These are phyloP conservation scores for Teunomyces cretensis DNA, from an alignment of 805 yeast genomes.

Conservation along the genomic window DNA sequence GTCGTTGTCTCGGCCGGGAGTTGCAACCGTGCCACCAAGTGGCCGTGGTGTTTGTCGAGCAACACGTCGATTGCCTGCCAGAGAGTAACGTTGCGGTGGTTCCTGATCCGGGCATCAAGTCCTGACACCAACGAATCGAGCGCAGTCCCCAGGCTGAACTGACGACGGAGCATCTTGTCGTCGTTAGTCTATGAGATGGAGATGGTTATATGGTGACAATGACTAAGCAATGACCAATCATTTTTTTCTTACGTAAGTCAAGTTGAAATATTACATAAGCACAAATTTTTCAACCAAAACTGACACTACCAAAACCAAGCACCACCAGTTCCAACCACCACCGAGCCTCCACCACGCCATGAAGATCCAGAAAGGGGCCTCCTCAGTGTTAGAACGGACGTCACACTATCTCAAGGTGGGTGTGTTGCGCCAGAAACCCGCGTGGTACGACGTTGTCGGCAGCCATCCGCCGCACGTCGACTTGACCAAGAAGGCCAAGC, in stretches of 20 bases:
- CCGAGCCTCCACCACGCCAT: constrained; percentile 27
- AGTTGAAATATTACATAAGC: background rate
- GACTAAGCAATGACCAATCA: too few species aligned
- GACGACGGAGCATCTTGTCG: background rate
- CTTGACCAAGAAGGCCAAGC: constrained; percentile 48
- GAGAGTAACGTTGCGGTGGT: background rate
- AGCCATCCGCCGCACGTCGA: constrained; percentile 76
- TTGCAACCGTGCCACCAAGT: background rate
- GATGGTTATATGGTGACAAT: background rate
- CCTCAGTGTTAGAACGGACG: constrained; percentile 75
- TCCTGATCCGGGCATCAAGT: background rate
- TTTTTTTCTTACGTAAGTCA: too few species aligned
- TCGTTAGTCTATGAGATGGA: background rate
- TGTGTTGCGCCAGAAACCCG: constrained; percentile 69
- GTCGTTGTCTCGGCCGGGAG: background rate
- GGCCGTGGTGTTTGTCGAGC: background rate
- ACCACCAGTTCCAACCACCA: background rate
- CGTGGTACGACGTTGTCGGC: constrained; percentile 86
- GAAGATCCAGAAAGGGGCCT: constrained; percentile 69
- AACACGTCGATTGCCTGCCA: background rate
- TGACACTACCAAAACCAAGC: background rate
- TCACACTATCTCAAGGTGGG: constrained; percentile 74
- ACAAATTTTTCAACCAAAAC: background rate
- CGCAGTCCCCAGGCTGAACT: background rate
- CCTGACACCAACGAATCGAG: background rate